Percentiles rank a stretch among this genome's conserved stretches.
These are phyloP conservation scores for Ophiostoma montium DNA, from an alignment of 2,329 filamentous ascomycete genomes.

Conservation along the genomic window DNA sequence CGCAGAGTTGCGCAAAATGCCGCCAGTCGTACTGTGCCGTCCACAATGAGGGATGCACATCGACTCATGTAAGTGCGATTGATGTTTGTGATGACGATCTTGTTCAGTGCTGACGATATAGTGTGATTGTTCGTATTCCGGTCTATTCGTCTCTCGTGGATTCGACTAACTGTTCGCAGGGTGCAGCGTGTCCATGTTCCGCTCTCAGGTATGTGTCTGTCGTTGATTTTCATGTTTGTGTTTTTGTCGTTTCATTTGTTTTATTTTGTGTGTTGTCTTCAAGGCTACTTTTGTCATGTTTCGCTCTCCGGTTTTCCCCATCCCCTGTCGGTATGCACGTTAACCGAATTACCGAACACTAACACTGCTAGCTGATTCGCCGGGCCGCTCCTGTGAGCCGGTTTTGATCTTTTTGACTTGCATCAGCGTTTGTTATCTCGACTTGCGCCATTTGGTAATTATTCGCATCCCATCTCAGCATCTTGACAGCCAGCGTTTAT, in stretches of 20 bases:
- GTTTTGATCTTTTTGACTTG: not conserved
- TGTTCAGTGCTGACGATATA: slow-evolving; percentile 1
- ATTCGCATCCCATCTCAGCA: not conserved
- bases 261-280: slow-evolving; percentile 3
- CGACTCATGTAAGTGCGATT: slow-evolving; percentile 34
- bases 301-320: slow-evolving; percentile 6
- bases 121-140: slow-evolving; percentile 12
- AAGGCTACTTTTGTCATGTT: slow-evolving; percentile 1
- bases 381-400: slow-evolving; percentile 1
- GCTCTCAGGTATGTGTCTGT: not conserved
- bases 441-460: not conserved
- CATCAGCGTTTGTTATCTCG: not conserved
- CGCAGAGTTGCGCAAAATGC: slow-evolving; percentile 59
- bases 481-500: not conserved
- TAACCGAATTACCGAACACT: slow-evolving; percentile 10
- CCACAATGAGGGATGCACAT: slow-evolving; percentile 69
- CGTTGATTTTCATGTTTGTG: not conserved
- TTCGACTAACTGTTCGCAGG: not conserved
- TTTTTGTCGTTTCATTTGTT: no score
- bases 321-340: not conserved
- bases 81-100: not conserved
- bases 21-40: slow-evolving; percentile 68
- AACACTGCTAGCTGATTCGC: not conserved
- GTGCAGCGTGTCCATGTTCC: slow-evolving; percentile 3
- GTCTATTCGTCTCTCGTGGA: not conserved